These are phyloP conservation scores for Bipolaris gigantea DNA, from an alignment of 2,329 filamentous ascomycete species.

Conservation along the genomic window DNA sequence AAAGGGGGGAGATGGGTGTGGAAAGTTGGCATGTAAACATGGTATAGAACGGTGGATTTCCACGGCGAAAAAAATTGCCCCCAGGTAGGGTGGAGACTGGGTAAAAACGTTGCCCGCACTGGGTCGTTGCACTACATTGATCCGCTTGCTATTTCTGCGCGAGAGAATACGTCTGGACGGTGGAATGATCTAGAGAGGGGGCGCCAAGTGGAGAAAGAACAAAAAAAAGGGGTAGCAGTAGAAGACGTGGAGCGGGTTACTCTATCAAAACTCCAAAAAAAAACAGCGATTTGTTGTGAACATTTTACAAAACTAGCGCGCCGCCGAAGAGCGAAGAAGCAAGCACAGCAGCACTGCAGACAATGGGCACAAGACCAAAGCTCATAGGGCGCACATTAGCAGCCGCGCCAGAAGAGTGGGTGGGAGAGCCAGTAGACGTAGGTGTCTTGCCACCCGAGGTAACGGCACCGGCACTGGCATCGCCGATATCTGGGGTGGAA, in stretches of 20 bases:
- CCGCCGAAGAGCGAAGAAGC: constrained; percentile 59
- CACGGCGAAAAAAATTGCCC: too few species aligned
- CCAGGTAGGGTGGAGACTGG: too few species aligned
- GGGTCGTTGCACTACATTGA: constrained; percentile 31
- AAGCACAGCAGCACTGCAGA: constrained; percentile 56
- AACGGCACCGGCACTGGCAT: constrained; percentile 54
- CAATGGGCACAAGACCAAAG: constrained; percentile 53
- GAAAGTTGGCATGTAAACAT: too few species aligned
- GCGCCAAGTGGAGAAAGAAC: too few species aligned
- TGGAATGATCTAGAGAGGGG: background rate
- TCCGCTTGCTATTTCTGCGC: constrained; percentile 6
- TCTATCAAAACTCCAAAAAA: too few species aligned
- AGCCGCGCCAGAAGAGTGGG: constrained; percentile 45
- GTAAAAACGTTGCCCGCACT: constrained; percentile 34
- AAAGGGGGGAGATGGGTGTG: too few species aligned
- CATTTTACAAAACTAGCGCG: constrained; percentile 45
- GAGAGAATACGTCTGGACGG: background rate
- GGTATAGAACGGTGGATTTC: too few species aligned
- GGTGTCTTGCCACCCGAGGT: constrained; percentile 37
- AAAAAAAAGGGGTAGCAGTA: too few species aligned
- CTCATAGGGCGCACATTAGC: constrained; percentile 49
- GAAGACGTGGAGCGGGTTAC: too few species aligned
- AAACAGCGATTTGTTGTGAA: too few species aligned
- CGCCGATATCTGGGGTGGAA: constrained; percentile 47
- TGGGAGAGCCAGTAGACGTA: constrained; percentile 10